phyloP scores from a whole-genome alignment of 1,139 yeast species.

The Candida dubliniensis region DNA sequence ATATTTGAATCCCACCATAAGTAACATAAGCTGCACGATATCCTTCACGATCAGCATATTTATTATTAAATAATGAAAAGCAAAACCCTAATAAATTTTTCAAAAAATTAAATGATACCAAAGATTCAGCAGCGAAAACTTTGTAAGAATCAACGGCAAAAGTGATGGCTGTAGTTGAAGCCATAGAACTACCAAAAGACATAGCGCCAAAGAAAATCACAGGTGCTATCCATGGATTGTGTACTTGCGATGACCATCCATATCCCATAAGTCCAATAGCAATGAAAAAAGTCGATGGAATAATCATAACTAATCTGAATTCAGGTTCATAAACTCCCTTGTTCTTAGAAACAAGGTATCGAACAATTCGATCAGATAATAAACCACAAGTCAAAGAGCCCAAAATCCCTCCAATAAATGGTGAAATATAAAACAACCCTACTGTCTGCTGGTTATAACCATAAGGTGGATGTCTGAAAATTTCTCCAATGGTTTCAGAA shows the following conservation, averaged over 20 bases:
- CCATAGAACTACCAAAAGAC: conserved; percentile 60
- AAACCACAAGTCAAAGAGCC: conserved; percentile 59
- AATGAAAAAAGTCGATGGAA: conserved; percentile 50
- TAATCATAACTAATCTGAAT: conserved; percentile 54
- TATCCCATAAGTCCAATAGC: conserved; percentile 58
- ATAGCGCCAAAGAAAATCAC: conserved; percentile 55
- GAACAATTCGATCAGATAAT: conserved; percentile 47
- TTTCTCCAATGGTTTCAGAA: conserved; percentile 55
- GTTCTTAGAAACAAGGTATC: conserved; percentile 39
- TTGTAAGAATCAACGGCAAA: conserved; percentile 60
- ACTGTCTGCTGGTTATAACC: conserved; percentile 47
- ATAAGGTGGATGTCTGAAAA: conserved; percentile 49
- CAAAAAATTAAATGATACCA: conserved; percentile 55
- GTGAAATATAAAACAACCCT: conserved; percentile 59
- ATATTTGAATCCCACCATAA: conserved; percentile 54
- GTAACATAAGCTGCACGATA: conserved; percentile 49
- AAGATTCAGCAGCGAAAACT: conserved; percentile 58
- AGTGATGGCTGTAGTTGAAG: conserved; percentile 62
- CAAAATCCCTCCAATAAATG: conserved; percentile 58
- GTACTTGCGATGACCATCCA: conserved; percentile 55
- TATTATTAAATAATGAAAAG: conserved; percentile 57
- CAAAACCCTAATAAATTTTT: conserved; percentile 58
- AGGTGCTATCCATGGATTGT: conserved; percentile 61
- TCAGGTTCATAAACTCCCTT: conserved; percentile 65
- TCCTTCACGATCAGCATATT: conserved; percentile 45